phyloP scores from a whole-genome alignment of 225 moss, liverwort and hornwort species.

The Marchantia polymorpha region DNA sequence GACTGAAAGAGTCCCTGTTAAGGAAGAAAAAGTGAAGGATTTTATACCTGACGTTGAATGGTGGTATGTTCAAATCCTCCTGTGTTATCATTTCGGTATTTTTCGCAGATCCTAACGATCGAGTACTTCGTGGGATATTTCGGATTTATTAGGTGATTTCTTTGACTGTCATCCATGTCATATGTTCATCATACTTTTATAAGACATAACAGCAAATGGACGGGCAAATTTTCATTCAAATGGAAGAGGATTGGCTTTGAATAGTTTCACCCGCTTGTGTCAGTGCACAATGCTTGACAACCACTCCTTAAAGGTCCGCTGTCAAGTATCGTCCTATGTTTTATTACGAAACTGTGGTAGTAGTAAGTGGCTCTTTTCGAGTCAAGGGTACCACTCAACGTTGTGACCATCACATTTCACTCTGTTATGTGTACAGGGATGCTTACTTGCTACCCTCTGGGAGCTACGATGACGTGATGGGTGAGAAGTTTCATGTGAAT shows the following conservation, averaged over 20 bases:
- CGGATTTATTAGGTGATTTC: too few species aligned
- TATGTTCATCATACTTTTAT: too few species aligned
- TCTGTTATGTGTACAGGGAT: slow-evolving; percentile 50
- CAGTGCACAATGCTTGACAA: too few species aligned
- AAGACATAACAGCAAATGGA: too few species aligned
- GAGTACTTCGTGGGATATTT: too few species aligned
- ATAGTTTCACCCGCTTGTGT: too few species aligned
- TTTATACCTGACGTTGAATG: slow-evolving; percentile 87
- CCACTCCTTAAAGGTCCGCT: too few species aligned
- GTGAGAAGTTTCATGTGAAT: slow-evolving; percentile 47
- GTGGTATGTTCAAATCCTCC: slow-evolving; percentile 58
- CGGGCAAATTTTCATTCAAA: too few species aligned
- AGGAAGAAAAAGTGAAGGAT: slow-evolving; percentile 81
- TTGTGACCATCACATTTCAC: neutral
- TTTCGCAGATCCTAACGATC: too few species aligned
- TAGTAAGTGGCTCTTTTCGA: neutral
- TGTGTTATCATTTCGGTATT: too few species aligned
- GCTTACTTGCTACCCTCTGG: slow-evolving; percentile 57
- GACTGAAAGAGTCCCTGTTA: slow-evolving; percentile 75
- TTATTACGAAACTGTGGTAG: neutral
- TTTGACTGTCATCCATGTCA: too few species aligned
- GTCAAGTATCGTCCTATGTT: neutral
- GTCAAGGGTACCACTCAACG: neutral
- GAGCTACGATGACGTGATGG: slow-evolving; percentile 63
- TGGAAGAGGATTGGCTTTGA: too few species aligned